Percentiles rank a stretch among this genome's conserved stretches.
These are phyloP conservation scores for Filobasidium wieringae DNA, from an alignment of 768 basidiomycete species.

Conservation along the genomic window DNA sequence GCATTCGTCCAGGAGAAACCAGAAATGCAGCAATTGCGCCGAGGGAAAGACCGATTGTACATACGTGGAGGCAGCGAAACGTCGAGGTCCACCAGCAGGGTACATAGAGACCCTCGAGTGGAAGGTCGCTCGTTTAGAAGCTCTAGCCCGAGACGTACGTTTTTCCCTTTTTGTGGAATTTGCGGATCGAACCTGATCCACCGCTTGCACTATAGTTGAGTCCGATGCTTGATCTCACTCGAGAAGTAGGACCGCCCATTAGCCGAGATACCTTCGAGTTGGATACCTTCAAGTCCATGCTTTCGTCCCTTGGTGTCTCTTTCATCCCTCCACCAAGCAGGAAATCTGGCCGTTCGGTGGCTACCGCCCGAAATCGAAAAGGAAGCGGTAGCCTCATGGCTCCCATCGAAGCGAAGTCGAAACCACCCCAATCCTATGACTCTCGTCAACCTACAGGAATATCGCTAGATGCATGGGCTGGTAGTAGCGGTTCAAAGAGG, in stretches of 20 bases:
- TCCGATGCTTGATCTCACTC: slow-evolving; percentile 28
- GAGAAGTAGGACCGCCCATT: slow-evolving; percentile 33
- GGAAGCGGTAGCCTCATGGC: too few relatives aligned
- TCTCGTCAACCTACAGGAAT: too few relatives aligned
- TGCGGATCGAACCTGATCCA: too few relatives aligned
- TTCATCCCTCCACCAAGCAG: slow-evolving; percentile 14
- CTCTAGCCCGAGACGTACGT: slow-evolving; percentile 23
- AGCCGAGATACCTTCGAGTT: slow-evolving; percentile 34
- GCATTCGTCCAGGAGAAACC: slow-evolving; percentile 24
- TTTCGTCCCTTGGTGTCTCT: slow-evolving; percentile 20
- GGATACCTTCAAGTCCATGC: slow-evolving; percentile 27
- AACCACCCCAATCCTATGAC: too few relatives aligned
- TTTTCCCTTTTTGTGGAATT: too few relatives aligned
- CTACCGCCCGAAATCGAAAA: too few relatives aligned
- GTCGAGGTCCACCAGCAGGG: slow-evolving; percentile 31
- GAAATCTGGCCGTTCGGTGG: too few relatives aligned
- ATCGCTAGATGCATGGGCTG: too few relatives aligned
- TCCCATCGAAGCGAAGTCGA: too few relatives aligned
- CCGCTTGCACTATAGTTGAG: slow-evolving; percentile 33
- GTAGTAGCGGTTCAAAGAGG: too few relatives aligned
- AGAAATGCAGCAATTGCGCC: slow-evolving; percentile 31
- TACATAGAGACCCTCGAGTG: slow-evolving; percentile 37
- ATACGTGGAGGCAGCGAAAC: slow-evolving; percentile 39
- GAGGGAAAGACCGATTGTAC: slow-evolving; percentile 46
- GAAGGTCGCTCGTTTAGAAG: slow-evolving; percentile 33